Evolutionary conservation across 2,329 filamentous ascomycete genomes (phyloP), one percentile per base, ranked within the genome.

Genomic region (Exophiala phaeomuriformis): DNA sequence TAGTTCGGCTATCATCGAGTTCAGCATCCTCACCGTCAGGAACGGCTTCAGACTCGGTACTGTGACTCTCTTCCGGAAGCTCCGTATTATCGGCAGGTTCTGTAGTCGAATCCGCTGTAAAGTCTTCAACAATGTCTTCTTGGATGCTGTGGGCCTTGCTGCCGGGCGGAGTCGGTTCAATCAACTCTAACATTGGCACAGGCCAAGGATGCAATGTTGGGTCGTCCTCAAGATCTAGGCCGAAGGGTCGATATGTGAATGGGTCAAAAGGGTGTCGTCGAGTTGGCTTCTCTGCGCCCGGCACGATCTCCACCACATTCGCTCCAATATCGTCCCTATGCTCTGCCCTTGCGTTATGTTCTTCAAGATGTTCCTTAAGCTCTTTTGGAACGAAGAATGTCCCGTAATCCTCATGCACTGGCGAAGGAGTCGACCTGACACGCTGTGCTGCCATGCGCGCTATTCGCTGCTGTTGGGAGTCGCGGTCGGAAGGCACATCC

Each of bases 1-100:
- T 78, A 48, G 77, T 83, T 54, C 81, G 79, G 7, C 79, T 74
- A 46, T 83, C 79, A 56, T 81, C 85, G 55, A 80, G 78, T 64
- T 84, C 81, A 3, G 78, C 84, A 63, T 82, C 75, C 58, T 83
- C 83, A 55, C 82, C 73, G 7, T 81, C 83, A 82, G 81, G 85
- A 8, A 76, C 82, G 3, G 85, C 82, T 61, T 83, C 84, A 4
- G 78, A 73, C 29, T 63, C 66, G 27, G 69, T 44, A 31, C 36
- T 68, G 4, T 71, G 70, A 32, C 74, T 71, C 28, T 71, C 67
- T 48, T 74, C 71, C n/a, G 70, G 64, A 1, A 68, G 68, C 52
- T 72, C 67, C 7, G 75, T 64, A 35, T 72, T 64, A 48, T 79
- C 75, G 7, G 72, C 72, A n/a, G 30, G 7, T 36, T 39, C 12